These are phyloP conservation scores for Talaromyces atroroseus DNA, from an alignment of 2,329 filamentous ascomycete genomes.

Conservation along the genomic window DNA sequence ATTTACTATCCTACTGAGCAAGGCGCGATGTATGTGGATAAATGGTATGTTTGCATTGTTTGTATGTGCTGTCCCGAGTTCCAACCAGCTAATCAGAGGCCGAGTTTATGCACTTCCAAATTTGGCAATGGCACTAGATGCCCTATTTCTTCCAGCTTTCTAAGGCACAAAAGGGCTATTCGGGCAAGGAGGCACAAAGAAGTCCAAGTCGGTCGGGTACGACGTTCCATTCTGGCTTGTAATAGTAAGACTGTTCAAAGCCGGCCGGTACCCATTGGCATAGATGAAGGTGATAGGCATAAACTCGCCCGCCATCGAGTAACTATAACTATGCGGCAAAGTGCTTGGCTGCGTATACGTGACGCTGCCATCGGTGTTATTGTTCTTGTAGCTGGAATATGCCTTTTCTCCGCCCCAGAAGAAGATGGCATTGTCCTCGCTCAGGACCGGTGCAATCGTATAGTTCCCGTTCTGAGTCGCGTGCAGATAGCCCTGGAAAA, in stretches of 20 bases:
- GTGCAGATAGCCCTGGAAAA: constrained; percentile 9
- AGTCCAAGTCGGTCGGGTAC: constrained; percentile 2
- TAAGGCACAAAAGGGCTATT: constrained; percentile 8
- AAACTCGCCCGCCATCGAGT: constrained; percentile 4
- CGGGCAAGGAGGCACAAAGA: constrained; percentile 8
- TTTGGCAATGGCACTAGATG: background rate
- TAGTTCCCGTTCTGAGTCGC: constrained; percentile 4
- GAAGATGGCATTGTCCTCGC: constrained; percentile 4
- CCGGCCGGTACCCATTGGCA: constrained; percentile 6
- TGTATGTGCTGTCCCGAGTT: background rate
- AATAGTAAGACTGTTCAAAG: constrained; percentile 5
- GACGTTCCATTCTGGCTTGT: constrained; percentile 1
- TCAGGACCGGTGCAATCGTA: background rate
- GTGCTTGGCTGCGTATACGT: background rate
- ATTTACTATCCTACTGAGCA: background rate
- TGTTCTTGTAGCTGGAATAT: constrained; percentile 2
- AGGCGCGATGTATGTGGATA: background rate
- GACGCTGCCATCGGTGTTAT: constrained; percentile 5
- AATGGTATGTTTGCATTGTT: background rate
- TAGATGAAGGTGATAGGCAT: constrained; percentile 9
- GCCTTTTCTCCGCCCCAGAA: constrained; percentile 5
- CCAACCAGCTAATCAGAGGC: background rate
- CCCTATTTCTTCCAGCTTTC: too few species aligned
- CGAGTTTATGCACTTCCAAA: background rate
- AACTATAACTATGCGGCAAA: constrained; percentile 2